Evolutionary conservation across 2,329 filamentous ascomycete genomes (phyloP).

Genomic region (Cordyceps cicadae): DNA sequence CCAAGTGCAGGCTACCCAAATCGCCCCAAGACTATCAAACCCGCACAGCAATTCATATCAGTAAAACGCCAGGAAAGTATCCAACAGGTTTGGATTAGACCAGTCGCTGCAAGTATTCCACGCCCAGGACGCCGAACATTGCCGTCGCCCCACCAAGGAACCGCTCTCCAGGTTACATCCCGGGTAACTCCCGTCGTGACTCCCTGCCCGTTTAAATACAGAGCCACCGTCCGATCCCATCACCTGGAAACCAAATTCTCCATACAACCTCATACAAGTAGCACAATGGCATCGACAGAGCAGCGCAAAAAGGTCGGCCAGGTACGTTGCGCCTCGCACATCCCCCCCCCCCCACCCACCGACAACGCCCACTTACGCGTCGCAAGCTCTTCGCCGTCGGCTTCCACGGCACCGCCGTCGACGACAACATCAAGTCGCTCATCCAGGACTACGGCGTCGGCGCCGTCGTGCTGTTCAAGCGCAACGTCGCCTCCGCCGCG

Average conservation of each 20-base stretch:
- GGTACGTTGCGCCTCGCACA: background rate
- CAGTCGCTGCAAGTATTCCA: too few relatives aligned
- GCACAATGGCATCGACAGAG: slow-evolving; percentile 11
- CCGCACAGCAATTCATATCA: background rate
- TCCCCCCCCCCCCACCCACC: background rate
- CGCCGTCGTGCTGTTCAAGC: slow-evolving; percentile 21
- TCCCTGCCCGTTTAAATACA: background rate
- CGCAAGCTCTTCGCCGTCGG: slow-evolving; percentile 21
- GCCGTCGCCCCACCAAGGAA: background rate
- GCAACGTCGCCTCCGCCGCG: slow-evolving; percentile 17
- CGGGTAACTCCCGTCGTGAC: background rate
- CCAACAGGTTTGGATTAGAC: too few relatives aligned
- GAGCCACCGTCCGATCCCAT: background rate
- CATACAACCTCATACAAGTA: background rate
- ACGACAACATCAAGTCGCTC: slow-evolving; percentile 18
- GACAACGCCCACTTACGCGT: background rate
- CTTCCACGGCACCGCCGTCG: slow-evolving; percentile 18
- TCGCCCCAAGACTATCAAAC: background rate
- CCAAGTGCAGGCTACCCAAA: background rate
- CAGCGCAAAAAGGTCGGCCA: slow-evolving; percentile 15
- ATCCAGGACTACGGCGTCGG: slow-evolving; percentile 21
- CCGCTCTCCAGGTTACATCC: slow-evolving; percentile 5
- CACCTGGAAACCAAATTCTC: background rate
- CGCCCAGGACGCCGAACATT: background rate
- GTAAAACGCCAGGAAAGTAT: background rate